Conservation (phyloP, 163 green algal genomes). For the Volvox carteri region DNA sequence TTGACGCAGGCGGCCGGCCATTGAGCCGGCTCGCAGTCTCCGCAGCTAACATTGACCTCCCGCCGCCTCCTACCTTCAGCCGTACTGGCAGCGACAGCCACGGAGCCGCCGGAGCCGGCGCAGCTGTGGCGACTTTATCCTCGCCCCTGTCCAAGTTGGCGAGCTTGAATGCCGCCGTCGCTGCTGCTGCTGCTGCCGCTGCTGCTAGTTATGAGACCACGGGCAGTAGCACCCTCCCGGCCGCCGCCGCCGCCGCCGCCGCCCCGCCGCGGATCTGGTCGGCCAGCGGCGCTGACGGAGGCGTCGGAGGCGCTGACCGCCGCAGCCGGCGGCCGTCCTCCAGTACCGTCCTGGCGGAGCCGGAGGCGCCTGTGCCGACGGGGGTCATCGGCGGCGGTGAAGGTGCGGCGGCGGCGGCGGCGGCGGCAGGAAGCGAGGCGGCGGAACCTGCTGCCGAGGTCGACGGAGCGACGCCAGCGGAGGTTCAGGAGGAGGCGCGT, state of each 20-base stretch:
- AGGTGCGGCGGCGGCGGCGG: not conserved
- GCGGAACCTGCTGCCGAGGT: too few relatives aligned
- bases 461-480: not conserved
- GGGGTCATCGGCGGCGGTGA: not conserved
- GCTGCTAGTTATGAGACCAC: not conserved
- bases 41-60: conserved; percentile 7
- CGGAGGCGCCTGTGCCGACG: too few relatives aligned
- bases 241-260: not conserved
- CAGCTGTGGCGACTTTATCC: not conserved
- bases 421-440: too few relatives aligned
- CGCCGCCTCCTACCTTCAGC: not conserved
- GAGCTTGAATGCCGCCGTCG: not conserved
- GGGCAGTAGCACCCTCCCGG: not conserved
- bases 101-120: not conserved
- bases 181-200: not conserved
- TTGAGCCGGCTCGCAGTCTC: not conserved
- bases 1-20: not conserved
- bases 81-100: not conserved
- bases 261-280: too few relatives aligned
- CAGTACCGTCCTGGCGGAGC: not conserved
- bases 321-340: not conserved
- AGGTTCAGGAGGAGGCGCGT: too few relatives aligned
- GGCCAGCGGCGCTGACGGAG: too few relatives aligned
- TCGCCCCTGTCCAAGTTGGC: not conserved
- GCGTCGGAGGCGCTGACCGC: not conserved